These are phyloP conservation scores for Nannochloris sp. DNA, from an alignment of 139 green algal genomes.

Conservation along the genomic window DNA sequence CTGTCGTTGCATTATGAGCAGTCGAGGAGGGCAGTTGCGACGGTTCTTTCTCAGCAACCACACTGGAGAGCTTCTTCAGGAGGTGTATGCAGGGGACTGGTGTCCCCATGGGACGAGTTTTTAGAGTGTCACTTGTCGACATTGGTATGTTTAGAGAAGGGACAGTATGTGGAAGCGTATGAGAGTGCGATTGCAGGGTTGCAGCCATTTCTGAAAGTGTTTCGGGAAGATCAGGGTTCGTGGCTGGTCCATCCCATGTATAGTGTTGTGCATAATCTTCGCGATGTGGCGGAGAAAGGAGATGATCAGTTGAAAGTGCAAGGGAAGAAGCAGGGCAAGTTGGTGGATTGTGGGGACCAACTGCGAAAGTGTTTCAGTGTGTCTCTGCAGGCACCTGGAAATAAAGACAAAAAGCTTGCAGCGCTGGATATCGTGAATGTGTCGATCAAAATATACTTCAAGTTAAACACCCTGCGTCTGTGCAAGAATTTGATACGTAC, in stretches of 20 bases:
- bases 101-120: slow-evolving; percentile 29
- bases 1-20: slow-evolving; percentile 5
- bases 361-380: slow-evolving; percentile 55
- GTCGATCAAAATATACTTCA: slow-evolving; percentile 72
- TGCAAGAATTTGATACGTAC: slow-evolving; percentile 61
- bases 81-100: slow-evolving; percentile 4
- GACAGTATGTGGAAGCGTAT: slow-evolving; percentile 26
- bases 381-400: slow-evolving; percentile 35
- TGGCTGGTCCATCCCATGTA: slow-evolving; percentile 42
- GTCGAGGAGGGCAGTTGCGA: neutral
- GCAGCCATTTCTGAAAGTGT: slow-evolving; percentile 32
- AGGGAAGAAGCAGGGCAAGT: slow-evolving; percentile 31
- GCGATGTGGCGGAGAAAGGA: slow-evolving; percentile 27
- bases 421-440: slow-evolving; percentile 55
- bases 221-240: slow-evolving; percentile 25
- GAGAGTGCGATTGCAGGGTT: slow-evolving; percentile 16
- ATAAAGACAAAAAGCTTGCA: slow-evolving; percentile 52
- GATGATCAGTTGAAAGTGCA: slow-evolving; percentile 25
- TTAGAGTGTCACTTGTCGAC: slow-evolving; percentile 19
- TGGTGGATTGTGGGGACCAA: slow-evolving; percentile 44
- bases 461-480: slow-evolving; percentile 63
- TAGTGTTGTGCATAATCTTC: slow-evolving; percentile 35
- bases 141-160: slow-evolving; percentile 19
- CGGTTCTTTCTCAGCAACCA: slow-evolving; percentile 7
- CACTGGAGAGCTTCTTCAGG: slow-evolving; percentile 15